Evolutionary conservation across 768 basidiomycete genomes (phyloP).

Genomic region (Roridomyces roridus): DNA sequence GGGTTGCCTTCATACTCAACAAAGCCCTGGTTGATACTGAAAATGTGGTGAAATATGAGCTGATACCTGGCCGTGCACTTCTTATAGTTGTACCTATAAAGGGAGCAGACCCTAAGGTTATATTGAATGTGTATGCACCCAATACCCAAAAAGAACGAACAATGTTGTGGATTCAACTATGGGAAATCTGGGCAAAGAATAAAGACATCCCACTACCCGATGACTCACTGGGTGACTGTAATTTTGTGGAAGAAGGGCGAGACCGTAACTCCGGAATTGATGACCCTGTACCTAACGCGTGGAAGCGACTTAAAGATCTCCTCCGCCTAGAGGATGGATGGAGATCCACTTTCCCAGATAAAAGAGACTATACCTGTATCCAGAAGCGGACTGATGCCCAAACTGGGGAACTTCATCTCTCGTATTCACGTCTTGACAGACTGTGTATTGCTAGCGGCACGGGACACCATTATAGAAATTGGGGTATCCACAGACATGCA

Average conservation of each 20-base stretch:
- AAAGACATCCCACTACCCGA: not conserved
- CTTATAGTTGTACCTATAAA: not conserved
- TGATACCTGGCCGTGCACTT: not conserved
- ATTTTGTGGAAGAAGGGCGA: slow-evolving; percentile 3
- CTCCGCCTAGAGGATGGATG: slow-evolving; percentile 1
- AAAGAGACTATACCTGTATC: not conserved
- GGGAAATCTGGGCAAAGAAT: not conserved
- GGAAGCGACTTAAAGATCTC: not conserved
- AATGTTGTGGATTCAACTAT: not conserved
- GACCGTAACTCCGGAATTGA: not conserved
- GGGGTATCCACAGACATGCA: too few species aligned
- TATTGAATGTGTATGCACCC: not conserved
- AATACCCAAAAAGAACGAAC: not conserved
- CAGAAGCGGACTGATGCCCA: not conserved
- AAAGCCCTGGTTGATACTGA: not conserved
- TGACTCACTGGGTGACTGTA: slow-evolving; percentile 4
- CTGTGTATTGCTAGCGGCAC: not conserved
- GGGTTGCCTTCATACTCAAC: too few species aligned
- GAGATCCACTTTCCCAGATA: not conserved
- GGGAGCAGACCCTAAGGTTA: not conserved
- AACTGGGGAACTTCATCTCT: not conserved
- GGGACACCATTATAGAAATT: too few species aligned
- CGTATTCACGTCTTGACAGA: not conserved
- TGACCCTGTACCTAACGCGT: not conserved
- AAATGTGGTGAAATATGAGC: not conserved